Conservation (phyloP, 169 alveolate species). For the Babesia bigemina region DNA sequence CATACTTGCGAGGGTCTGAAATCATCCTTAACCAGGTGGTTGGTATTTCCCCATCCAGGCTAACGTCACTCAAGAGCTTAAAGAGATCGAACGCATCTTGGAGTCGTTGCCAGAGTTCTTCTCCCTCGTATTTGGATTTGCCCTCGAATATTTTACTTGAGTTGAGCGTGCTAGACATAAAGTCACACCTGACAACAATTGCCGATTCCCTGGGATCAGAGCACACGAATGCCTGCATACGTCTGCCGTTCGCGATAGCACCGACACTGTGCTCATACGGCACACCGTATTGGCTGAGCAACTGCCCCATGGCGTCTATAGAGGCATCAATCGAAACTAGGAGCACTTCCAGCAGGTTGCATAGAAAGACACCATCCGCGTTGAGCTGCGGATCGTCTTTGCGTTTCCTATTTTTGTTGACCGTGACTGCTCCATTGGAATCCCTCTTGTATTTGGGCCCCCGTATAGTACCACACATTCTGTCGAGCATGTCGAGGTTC, state of each 20-base stretch:
- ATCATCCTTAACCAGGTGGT: constrained; percentile 58
- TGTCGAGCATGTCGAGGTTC: constrained; percentile 49
- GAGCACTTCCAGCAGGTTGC: constrained; percentile 56
- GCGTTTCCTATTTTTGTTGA: constrained; percentile 24
- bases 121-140: constrained; percentile 46
- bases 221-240: constrained; percentile 63
- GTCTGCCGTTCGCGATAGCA: constrained; percentile 44
- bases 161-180: constrained; percentile 40
- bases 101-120: constrained; percentile 28
- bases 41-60: constrained; percentile 33
- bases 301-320: constrained; percentile 62
- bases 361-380: constrained; percentile 58
- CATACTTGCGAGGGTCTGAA: constrained; percentile 58
- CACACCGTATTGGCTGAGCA: constrained; percentile 62
- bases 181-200: constrained; percentile 64
- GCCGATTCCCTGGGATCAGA: constrained; percentile 61
- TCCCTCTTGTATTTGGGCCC: constrained; percentile 64
- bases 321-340: constrained; percentile 47
- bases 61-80: constrained; percentile 45
- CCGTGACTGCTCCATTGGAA: constrained; percentile 39
- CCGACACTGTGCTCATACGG: constrained; percentile 60
- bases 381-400: constrained; percentile 29
- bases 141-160: constrained; percentile 42
- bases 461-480: constrained; percentile 67
- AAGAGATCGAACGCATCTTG: constrained; percentile 67